Evolutionary conservation across 2,329 filamentous ascomycete species (phyloP), one percentile per base, ranked within the genome.

Genomic region (Aspergillus sp.): DNA sequence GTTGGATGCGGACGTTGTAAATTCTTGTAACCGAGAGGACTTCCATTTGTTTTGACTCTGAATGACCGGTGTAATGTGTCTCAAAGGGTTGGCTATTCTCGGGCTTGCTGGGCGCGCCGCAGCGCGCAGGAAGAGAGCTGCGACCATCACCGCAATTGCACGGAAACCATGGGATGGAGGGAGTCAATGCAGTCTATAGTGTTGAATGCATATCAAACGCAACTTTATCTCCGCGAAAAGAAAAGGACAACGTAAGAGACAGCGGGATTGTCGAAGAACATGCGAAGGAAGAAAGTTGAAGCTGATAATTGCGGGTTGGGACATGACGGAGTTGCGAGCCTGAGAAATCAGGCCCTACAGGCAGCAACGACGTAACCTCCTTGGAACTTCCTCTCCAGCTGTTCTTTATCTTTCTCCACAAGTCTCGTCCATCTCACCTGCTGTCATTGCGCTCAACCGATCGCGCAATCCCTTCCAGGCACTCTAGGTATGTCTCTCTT

Each of bases 81-180:
- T 50, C 16, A 51, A 40, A 33, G 51, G 54, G 42, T 45, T 56
- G 17, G 42, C 40, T 26, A 49, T 32, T 45, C 49, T 19, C 24
- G 40, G 51, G 45, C 41, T 45, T 47, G 49, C 50, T 22, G 51
- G 55, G 49, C 62, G 63, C 59, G 59, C 54, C 46, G 58, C 60
- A 51, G 61, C 55, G 54, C 65, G 66, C 52, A 66, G 59, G 53
- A 69, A 62, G 38, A 60, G 62, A 62, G 65, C 59, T 51, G 63
- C 61, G 42, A 63, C 64, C 68, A 71, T 70, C 48, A 47, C 58
- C 47, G 43, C 33, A 46, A 56, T 45, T 50, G 46, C 33, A 40
- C 45, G 49, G 53, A 20, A 20, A 58, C 36, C 42, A 20, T 38
- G 45, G 44, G 50, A 51, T 2, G 36, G 42, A n/a, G 35, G 42